Base-by-base conservation (phyloP, 2,329 filamentous ascomycete species). In the Fusarium verticillioides region DNA sequence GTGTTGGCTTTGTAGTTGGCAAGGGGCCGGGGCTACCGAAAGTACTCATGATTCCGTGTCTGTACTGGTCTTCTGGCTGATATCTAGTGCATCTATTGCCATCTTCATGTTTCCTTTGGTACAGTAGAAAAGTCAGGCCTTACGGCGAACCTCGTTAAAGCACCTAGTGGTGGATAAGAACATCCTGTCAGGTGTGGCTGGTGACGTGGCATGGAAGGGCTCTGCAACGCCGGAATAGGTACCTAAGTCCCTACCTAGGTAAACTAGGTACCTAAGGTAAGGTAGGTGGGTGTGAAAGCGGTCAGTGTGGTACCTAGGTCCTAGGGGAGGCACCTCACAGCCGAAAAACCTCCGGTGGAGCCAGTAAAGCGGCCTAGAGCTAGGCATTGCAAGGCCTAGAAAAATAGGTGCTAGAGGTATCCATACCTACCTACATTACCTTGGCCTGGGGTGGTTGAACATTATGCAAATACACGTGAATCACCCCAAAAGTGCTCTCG, bases 21-120 rank as follows among this genome's bases (percentile, higher is more conserved):
- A 88, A 85, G 61, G 91, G 90, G 74, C 93, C 93, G 39, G 93
- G 93, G 70, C 89, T 87, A 76, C 93, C 93, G 80, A 94, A 94
- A 52, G 87, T 83, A 82, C 90, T 89, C 88, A 90, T 90, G 61
- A 52, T 53, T 66, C 59, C 57, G 62, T 40, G 30, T 60, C 26
- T 26, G 34, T 43, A 66, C 49, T 69, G 60, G 57, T 52, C 42
- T 77, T 47, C 56, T 63, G 61, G 39, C 57, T 69, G 46, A 59
- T 62, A 56, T 42, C 57, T 32, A 52, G 56, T 40, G 28, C 63
- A 60, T 69, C 37, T 50, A 63, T 64, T 46, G 44, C 60, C 36
- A 42, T 61, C 63, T 59, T 67, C 59, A 54, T 57, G 39, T 37
- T 44, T 68, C n/a, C 73, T 32, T 52, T 32, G 37, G 40, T 37